Conservation (phyloP, 805 yeast species). For the Suhomyces vadensis region DNA sequence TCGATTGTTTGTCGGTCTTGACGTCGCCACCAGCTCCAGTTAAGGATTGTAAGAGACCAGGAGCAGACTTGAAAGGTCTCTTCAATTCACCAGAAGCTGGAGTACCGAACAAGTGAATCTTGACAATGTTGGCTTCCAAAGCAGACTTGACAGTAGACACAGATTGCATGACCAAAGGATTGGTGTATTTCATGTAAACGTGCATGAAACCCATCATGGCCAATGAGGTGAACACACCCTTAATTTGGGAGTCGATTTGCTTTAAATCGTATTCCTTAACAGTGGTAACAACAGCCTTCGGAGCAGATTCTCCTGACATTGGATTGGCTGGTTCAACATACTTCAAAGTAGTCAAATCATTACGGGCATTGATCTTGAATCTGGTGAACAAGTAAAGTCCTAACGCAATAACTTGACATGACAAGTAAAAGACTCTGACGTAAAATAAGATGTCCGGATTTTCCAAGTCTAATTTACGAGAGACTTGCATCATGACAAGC, state of each 20-base stretch:
- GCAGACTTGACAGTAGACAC: conserved; percentile 89
- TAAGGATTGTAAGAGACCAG: conserved; percentile 54
- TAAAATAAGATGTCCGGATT: conserved; percentile 70
- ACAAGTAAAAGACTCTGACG: conserved; percentile 70
- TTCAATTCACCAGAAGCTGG: conserved; percentile 87
- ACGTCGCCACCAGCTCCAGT: conserved; percentile 58
- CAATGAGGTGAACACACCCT: conserved; percentile 80
- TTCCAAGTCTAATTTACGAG: conserved; percentile 86
- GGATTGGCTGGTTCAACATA: conserved; percentile 85
- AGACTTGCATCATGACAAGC: conserved; percentile 95
- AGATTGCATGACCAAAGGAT: conserved; percentile 94
- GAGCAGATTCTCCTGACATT: conserved; percentile 71
- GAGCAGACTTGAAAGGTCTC: conserved; percentile 92
- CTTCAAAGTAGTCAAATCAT: conserved; percentile 89
- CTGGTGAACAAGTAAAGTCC: conserved; percentile 67
- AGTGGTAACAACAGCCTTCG: conserved; percentile 82
- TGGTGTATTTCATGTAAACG: conserved; percentile 93
- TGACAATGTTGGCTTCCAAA: conserved; percentile 83
- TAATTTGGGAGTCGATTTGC: conserved; percentile 78
- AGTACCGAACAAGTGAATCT: conserved; percentile 82
- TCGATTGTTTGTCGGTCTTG: conserved; percentile 84
- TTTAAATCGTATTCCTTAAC: conserved; percentile 91
- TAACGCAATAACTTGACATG: conserved; percentile 66
- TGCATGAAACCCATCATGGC: conserved; percentile 99
- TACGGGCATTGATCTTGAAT: conserved; percentile 62